phyloP scores from a whole-genome alignment of 257 asterid genomes.

The Marsdenia floribunda region DNA sequence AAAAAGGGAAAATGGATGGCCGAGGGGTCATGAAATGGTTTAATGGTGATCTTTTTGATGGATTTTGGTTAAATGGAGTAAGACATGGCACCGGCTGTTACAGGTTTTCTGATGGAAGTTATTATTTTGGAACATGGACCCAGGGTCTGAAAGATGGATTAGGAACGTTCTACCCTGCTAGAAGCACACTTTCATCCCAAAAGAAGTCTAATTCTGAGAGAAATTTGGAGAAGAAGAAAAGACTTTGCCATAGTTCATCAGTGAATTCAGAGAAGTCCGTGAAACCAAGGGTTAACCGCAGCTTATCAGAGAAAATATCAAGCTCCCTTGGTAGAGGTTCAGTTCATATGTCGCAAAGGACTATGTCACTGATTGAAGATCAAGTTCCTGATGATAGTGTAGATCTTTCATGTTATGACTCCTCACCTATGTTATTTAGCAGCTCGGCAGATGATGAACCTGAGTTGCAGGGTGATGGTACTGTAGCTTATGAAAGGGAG shows the following conservation, averaged over 20 bases:
- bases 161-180: constrained; percentile 80
- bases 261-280: constrained; percentile 37
- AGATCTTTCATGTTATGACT: constrained; percentile 34
- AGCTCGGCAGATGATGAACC: constrained; percentile 45
- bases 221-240: constrained; percentile 41
- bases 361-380: constrained; percentile 34
- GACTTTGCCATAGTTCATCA: constrained; percentile 36
- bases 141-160: constrained; percentile 84
- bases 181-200: constrained; percentile 37
- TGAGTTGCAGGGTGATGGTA: constrained; percentile 35
- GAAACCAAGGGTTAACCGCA: constrained; percentile 40
- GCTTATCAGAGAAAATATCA: constrained; percentile 57
- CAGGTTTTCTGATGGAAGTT: constrained; percentile 75
- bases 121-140: constrained; percentile 89
- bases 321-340: constrained; percentile 44
- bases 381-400: constrained; percentile 28
- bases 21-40: constrained; percentile 93
- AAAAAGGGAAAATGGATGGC: constrained; percentile 65
- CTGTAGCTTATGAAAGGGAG: constrained; percentile 81
- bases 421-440: constrained; percentile 37
- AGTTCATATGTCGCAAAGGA: constrained; percentile 37
- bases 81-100: constrained; percentile 82
- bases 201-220: constrained; percentile 37
- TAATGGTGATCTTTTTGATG: constrained; percentile 81
- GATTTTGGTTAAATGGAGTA: constrained; percentile 77